Evolutionary conservation across 208 protist species (phyloP).

Genomic region (Acanthamoeba healyi): DNA sequence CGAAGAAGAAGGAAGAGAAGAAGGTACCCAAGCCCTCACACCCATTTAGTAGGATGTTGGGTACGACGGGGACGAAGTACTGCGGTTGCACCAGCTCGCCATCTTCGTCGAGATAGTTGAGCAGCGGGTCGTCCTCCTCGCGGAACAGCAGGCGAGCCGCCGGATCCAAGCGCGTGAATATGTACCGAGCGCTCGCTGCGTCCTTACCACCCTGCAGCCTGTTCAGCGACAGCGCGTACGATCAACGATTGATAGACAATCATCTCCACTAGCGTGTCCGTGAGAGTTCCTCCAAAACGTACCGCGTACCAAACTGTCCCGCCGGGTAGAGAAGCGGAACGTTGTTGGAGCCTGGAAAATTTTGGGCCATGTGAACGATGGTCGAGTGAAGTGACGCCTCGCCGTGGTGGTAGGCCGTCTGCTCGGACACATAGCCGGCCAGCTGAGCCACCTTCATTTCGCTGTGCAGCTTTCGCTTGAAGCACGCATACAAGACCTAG

Average conservation of each 20-base stretch:
- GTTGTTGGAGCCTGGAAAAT: conserved; percentile 99
- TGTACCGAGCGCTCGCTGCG: conserved; percentile 98
- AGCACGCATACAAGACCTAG: conserved; percentile 98
- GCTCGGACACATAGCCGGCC: conserved; percentile 94
- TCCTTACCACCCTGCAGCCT: conserved; percentile 98
- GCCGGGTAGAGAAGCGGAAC: conserved; percentile 97
- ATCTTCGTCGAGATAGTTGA: conserved; percentile 99
- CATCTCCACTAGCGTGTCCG: no score
- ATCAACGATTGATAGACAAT: no score
- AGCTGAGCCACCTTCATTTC: conserved; percentile 99
- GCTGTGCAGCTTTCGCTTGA: conserved; percentile 98
- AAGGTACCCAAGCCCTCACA: conserved; percentile 96
- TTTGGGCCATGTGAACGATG: conserved; percentile 99
- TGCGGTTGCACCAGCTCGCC: conserved; percentile 98
- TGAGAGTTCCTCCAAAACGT: not conserved
- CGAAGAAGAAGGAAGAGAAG: not conserved
- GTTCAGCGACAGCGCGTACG: not conserved
- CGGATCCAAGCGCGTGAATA: conserved; percentile 97
- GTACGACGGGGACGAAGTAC: conserved; percentile 99
- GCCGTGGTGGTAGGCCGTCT: conserved; percentile 99
- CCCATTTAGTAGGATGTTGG: conserved; percentile 99
- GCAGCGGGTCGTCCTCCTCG: conserved; percentile 97
- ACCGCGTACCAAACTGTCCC: conserved; percentile 99
- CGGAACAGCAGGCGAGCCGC: conserved; percentile 97
- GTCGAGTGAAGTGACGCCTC: conserved; percentile 97